These are phyloP conservation scores for Delitschia confertaspora DNA, from an alignment of 495 filamentous ascomycete genomes.

Conservation along the genomic window DNA sequence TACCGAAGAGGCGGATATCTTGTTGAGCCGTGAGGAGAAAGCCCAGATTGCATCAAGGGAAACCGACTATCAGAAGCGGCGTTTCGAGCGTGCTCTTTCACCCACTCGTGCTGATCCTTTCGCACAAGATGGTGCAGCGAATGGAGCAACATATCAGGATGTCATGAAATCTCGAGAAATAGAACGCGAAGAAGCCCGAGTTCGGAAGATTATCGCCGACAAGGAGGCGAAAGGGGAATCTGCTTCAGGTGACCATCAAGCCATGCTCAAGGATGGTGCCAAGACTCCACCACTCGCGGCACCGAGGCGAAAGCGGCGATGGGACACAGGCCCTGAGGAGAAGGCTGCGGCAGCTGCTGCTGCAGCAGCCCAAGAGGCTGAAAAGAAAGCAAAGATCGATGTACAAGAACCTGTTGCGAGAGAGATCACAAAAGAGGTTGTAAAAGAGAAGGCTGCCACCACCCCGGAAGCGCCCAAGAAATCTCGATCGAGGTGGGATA, in stretches of 20 bases:
- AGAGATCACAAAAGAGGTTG: too few species aligned
- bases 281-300: slow-evolving; percentile 33
- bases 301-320: slow-evolving; percentile 84
- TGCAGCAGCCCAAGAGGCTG: neutral
- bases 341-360: slow-evolving; percentile 37
- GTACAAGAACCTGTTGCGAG: too few species aligned
- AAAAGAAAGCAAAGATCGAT: neutral
- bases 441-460: neutral
- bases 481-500: slow-evolving; percentile 9
- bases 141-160: slow-evolving; percentile 76
- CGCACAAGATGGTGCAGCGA: slow-evolving; percentile 57
- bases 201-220: slow-evolving; percentile 71
- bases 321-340: slow-evolving; percentile 60
- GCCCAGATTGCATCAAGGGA: slow-evolving; percentile 85
- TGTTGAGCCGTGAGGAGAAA: slow-evolving; percentile 79
- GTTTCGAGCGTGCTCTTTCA: slow-evolving; percentile 72
- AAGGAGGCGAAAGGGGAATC: slow-evolving; percentile 55
- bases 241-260: slow-evolving; percentile 27
- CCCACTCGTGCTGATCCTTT: slow-evolving; percentile 87
- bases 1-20: slow-evolving; percentile 82
- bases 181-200: slow-evolving; percentile 88
- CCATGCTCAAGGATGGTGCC: slow-evolving; percentile 25
- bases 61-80: slow-evolving; percentile 95
- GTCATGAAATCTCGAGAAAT: slow-evolving; percentile 87
- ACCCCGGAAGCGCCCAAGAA: neutral